Conservation (phyloP, 768 basidiomycete species). For the Coprinellus micaceus region DNA sequence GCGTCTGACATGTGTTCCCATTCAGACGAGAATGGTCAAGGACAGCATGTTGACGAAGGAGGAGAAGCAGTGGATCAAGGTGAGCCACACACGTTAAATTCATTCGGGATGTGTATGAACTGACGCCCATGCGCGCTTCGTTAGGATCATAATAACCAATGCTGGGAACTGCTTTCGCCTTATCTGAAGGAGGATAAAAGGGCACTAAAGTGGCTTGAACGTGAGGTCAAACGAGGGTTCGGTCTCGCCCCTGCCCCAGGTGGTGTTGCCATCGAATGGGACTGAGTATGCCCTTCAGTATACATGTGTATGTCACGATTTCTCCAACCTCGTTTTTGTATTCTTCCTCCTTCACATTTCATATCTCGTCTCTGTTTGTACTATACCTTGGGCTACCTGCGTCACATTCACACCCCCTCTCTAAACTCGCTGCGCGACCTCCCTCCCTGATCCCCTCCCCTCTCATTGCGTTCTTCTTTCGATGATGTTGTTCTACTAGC, state of each 20-base stretch:
- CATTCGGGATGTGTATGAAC: conserved; percentile 4
- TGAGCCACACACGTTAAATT: conserved; percentile 32
- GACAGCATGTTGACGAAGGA: conserved; percentile 78
- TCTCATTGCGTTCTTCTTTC: too few relatives aligned
- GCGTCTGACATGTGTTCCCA: conserved; percentile 90
- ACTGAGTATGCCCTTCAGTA: too few relatives aligned
- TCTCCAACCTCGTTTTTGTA: too few relatives aligned
- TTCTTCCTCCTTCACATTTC: too few relatives aligned
- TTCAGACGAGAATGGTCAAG: conserved; percentile 87
- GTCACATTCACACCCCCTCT: too few relatives aligned
- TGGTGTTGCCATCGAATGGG: conserved; percentile 79
- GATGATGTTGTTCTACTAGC: too few relatives aligned
- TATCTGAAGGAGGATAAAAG: conserved; percentile 73
- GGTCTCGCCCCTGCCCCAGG: conserved; percentile 68
- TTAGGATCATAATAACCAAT: conserved; percentile 78
- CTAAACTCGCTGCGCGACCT: too few relatives aligned
- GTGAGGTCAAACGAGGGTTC: conserved; percentile 72
- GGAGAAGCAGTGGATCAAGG: conserved; percentile 82
- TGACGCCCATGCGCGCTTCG: conserved; percentile 1
- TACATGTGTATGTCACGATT: too few relatives aligned
- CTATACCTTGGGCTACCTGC: too few relatives aligned
- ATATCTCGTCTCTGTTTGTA: too few relatives aligned
- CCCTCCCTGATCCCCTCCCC: too few relatives aligned
- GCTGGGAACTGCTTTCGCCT: conserved; percentile 36
- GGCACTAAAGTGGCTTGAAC: conserved; percentile 74